Evolutionary conservation across 164 flowering plant species (phyloP).

Genomic region (Paratinospora sagittata): DNA sequence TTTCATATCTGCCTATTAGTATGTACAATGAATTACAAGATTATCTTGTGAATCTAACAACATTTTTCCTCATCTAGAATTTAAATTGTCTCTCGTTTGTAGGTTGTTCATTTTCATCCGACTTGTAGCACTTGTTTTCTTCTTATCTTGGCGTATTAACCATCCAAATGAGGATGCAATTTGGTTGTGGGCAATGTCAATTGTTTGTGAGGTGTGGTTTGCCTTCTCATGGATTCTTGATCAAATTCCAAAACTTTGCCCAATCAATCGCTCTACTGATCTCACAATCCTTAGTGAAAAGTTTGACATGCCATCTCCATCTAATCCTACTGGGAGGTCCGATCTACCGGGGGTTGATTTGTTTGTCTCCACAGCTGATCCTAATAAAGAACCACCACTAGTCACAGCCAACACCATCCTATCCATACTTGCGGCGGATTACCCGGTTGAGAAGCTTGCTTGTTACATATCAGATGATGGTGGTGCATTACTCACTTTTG

Average conservation of each 20-base stretch:
- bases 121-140: slow-evolving; percentile 41
- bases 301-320: slow-evolving; percentile 63
- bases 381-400: slow-evolving; percentile 79
- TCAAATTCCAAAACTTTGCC: slow-evolving; percentile 67
- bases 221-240: slow-evolving; percentile 85
- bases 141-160: slow-evolving; percentile 56
- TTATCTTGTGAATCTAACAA: neutral
- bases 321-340: slow-evolving; percentile 67
- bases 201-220: slow-evolving; percentile 74
- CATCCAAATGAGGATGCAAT: slow-evolving; percentile 61
- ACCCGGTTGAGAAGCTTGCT: slow-evolving; percentile 70
- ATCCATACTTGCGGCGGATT: slow-evolving; percentile 65
- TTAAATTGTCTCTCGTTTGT: neutral
- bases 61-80: too few species aligned
- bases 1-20: too few species aligned
- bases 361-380: slow-evolving; percentile 84
- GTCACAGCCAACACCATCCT: slow-evolving; percentile 79
- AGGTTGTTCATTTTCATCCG: slow-evolving; percentile 51
- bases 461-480: slow-evolving; percentile 85
- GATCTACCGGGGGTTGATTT: slow-evolving; percentile 74
- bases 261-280: slow-evolving; percentile 60
- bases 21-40: neutral
- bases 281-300: slow-evolving; percentile 54
- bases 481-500: slow-evolving; percentile 71
- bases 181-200: slow-evolving; percentile 76